Evolutionary conservation across 352 stramenopile genomes (phyloP).

Genomic region (Thalassiosira livingstoniorum): DNA sequence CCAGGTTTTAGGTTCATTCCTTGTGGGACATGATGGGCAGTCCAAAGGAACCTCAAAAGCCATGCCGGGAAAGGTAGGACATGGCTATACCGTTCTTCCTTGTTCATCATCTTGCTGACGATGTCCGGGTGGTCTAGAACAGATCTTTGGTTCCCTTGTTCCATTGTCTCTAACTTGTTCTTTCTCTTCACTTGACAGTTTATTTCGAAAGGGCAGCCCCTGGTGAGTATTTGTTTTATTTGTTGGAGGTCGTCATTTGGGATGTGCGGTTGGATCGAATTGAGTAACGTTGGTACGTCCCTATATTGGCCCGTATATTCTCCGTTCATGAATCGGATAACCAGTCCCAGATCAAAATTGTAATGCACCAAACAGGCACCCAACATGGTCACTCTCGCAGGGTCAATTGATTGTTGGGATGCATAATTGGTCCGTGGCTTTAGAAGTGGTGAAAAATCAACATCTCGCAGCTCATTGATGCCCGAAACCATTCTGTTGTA

Average conservation of each 20-base stretch:
- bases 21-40: conserved; percentile 16
- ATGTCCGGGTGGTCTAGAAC: conserved; percentile 6
- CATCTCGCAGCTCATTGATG: too few species aligned
- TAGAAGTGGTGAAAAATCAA: too few species aligned
- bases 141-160: conserved; percentile 21
- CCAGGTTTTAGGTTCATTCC: conserved; percentile 24
- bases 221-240: conserved; percentile 9
- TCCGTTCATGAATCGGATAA: conserved; percentile 9
- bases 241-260: conserved; percentile 4
- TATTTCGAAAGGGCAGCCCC: conserved; percentile 10
- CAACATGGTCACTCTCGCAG: too few species aligned
- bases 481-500: background rate
- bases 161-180: conserved; percentile 12
- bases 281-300: background rate
- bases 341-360: background rate
- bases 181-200: background rate
- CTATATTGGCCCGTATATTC: conserved; percentile 26
- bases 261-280: background rate
- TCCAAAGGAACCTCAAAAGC: background rate
- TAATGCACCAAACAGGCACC: too few species aligned
- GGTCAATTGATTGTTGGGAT: too few species aligned
- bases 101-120: conserved; percentile 24
- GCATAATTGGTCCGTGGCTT: too few species aligned
- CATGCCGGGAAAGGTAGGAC: background rate
- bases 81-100: conserved; percentile 46